These are phyloP conservation scores for Camellia granthamiana DNA, from an alignment of 148 eudicot genomes.

Conservation along the genomic window DNA sequence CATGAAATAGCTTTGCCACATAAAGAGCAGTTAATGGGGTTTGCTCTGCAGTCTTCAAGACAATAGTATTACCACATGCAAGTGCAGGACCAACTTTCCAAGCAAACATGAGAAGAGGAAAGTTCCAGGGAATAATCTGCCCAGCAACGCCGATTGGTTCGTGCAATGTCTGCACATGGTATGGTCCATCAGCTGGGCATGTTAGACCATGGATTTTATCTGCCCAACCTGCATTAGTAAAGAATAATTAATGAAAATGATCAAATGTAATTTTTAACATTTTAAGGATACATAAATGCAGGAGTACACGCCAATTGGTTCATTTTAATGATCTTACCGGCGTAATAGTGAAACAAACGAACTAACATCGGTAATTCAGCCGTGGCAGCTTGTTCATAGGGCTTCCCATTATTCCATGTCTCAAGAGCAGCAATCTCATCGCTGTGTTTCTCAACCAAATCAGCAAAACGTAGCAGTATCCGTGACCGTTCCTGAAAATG, in stretches of 20 bases:
- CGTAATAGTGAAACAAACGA: constrained; percentile 60
- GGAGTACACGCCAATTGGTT: neutral
- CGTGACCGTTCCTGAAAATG: constrained; percentile 49
- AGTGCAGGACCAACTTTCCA: constrained; percentile 35
- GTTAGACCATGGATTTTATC: constrained; percentile 34
- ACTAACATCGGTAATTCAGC: constrained; percentile 48
- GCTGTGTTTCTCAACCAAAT: constrained; percentile 55
- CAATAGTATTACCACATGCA: constrained; percentile 30
- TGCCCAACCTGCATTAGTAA: constrained; percentile 29
- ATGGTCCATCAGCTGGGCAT: constrained; percentile 26
- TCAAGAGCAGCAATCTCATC: constrained; percentile 62
- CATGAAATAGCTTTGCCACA: constrained; percentile 29
- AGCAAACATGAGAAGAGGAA: constrained; percentile 31
- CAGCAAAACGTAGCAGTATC: constrained; percentile 55
- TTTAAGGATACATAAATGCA: neutral
- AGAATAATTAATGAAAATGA: neutral
- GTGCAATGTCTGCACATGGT: constrained; percentile 30
- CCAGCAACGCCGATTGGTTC: constrained; percentile 33
- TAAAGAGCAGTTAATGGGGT: constrained; percentile 31
- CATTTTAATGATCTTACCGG: constrained; percentile 33
- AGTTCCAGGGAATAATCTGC: constrained; percentile 32
- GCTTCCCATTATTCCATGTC: constrained; percentile 65
- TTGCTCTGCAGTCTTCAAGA: constrained; percentile 32
- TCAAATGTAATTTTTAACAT: neutral
- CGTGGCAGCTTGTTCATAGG: constrained; percentile 40